Evolutionary conservation across 495 filamentous ascomycete species (phyloP).

Genomic region (Chaetomium tenue): DNA sequence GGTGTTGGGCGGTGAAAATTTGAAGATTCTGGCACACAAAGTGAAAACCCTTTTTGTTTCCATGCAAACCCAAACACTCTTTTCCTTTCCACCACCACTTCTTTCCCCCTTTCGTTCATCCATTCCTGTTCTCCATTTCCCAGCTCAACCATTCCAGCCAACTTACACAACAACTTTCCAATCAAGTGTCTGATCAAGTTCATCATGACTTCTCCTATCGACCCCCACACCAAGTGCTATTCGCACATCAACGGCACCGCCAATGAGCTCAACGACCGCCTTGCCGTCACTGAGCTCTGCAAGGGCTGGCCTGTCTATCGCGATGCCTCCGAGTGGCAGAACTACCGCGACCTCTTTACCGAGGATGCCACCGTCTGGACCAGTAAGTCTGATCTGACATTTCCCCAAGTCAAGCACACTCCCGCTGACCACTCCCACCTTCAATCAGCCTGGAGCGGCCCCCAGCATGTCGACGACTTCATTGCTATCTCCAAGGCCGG

Average conservation of each 20-base stretch:
- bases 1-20: not conserved
- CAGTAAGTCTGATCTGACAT: slow-evolving; percentile 35
- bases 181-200: not conserved
- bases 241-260: slow-evolving; percentile 58
- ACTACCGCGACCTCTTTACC: slow-evolving; percentile 61
- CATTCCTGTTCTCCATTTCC: not conserved
- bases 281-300: slow-evolving; percentile 60
- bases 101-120: too few species aligned
- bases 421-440: not conserved
- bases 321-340: slow-evolving; percentile 65
- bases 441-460: slow-evolving; percentile 54
- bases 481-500: slow-evolving; percentile 59
- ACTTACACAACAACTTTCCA: not conserved
- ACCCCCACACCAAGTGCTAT: slow-evolving; percentile 45
- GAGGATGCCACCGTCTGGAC: slow-evolving; percentile 60
- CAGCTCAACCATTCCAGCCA: not conserved
- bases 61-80: not conserved
- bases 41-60: not conserved
- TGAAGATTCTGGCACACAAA: too few species aligned
- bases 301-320: slow-evolving; percentile 67
- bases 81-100: not conserved
- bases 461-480: slow-evolving; percentile 54
- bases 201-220: slow-evolving; percentile 45
- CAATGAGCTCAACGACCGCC: slow-evolving; percentile 51
- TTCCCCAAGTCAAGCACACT: not conserved